Evolutionary conservation across 768 basidiomycete species (phyloP).

Genomic region (Suillus subluteus): DNA sequence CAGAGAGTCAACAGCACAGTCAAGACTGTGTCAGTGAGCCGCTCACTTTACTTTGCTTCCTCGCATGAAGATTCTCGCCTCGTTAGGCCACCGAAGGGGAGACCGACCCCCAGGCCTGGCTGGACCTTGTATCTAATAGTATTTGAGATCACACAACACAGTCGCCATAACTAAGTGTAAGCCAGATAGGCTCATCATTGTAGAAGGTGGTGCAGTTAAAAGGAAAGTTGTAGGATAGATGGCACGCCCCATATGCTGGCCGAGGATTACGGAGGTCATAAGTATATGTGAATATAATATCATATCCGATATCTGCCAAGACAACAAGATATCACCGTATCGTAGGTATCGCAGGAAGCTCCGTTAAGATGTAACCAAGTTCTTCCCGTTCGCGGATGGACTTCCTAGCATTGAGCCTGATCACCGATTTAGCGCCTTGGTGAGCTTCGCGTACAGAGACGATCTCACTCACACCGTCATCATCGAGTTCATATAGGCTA

Average conservation of each 20-base stretch:
- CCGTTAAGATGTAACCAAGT: slow-evolving; percentile 1
- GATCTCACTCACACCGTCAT: slow-evolving; percentile 23
- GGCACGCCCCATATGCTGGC: not conserved
- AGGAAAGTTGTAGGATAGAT: not conserved
- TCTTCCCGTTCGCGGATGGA: slow-evolving; percentile 21
- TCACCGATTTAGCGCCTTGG: not conserved
- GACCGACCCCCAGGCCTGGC: too few relatives aligned
- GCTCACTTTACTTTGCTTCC: too few relatives aligned
- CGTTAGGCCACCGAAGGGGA: too few relatives aligned
- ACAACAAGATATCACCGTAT: slow-evolving; percentile 9
- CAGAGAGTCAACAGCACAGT: not conserved
- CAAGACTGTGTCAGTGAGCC: too few relatives aligned
- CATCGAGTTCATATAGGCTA: slow-evolving; percentile 30
- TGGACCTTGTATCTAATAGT: too few relatives aligned
- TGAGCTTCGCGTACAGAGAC: not conserved
- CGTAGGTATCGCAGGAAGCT: slow-evolving; percentile 25
- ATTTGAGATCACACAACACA: not conserved
- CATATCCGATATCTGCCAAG: not conserved
- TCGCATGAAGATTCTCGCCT: too few relatives aligned
- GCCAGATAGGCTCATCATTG: not conserved
- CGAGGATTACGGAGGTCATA: not conserved
- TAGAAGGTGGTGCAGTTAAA: not conserved
- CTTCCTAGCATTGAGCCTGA: slow-evolving; percentile 16
- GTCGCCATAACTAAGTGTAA: not conserved
- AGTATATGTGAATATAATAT: not conserved